Conservation (phyloP, 1,284 basidiomycete genomes). For the Leccinum fallax region DNA sequence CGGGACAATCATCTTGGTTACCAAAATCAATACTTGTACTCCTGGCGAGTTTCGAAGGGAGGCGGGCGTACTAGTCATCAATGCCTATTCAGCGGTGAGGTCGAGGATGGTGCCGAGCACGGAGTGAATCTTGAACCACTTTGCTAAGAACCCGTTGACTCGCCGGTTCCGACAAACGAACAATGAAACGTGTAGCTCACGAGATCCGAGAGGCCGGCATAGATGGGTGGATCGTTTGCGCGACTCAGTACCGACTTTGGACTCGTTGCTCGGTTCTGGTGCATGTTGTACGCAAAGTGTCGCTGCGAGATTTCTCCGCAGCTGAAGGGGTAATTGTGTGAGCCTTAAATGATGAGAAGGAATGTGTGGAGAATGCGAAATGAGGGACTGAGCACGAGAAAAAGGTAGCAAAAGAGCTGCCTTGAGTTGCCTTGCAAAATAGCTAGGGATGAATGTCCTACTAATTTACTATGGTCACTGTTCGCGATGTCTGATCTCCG, state of each 20-base stretch:
- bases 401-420: conserved; percentile 7
- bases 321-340: background rate
- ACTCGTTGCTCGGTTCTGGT: conserved; percentile 10
- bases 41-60: conserved; percentile 65
- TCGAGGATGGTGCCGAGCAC: conserved; percentile 95
- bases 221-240: conserved; percentile 50
- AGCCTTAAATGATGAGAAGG: background rate
- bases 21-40: conserved; percentile 84
- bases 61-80: conserved; percentile 78
- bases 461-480: too few species aligned
- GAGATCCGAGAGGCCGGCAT: conserved; percentile 89
- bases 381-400: conserved; percentile 7
- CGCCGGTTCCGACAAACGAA: conserved; percentile 10
- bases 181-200: conserved; percentile 47
- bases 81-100: conserved; percentile 94
- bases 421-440: too few species aligned
- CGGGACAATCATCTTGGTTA: conserved; percentile 75
- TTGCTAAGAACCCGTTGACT: conserved; percentile 90
- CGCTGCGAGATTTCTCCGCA: conserved; percentile 14
- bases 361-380: background rate
- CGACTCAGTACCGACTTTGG: background rate
- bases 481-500: too few species aligned
- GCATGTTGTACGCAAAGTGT: conserved; percentile 14
- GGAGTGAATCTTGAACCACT: conserved; percentile 82
- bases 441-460: too few species aligned